Base-by-base conservation (phyloP, 2,329 filamentous ascomycete genomes). In the Penicillium fuscoglaucum region DNA sequence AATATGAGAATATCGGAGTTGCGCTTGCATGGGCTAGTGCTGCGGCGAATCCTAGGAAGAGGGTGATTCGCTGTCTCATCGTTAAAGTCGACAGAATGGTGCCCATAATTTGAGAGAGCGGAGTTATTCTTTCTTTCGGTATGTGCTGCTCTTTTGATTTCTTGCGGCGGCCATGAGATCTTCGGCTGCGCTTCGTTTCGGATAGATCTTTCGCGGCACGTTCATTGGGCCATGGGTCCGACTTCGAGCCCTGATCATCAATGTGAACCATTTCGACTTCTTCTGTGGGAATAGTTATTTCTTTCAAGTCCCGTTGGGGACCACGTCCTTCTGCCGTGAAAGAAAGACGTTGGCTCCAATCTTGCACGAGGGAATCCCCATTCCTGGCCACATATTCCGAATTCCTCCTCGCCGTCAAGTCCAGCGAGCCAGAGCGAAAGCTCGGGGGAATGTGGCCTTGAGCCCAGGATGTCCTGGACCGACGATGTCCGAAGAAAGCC, bases 1-100 rank as follows among this genome's bases (percentile, higher is more conserved):
- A 80, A 70, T 84, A 91, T 0, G 91, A 88, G 66, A 97, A 97
- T 0, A 85, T 78, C 0, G 92, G 90, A 0, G 88, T 90, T 28
- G 84, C 81, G 4, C 81, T 84, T 4, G 90, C 88, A 47, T 90
- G 86, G 0, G 88, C 66, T 1, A 89, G 66, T 31, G 88, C 86
- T 45, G 83, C 80, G 0, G 83, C n/a, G 10, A 91, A 74, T 1
- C 87, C 90, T 2, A 83, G 54, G 0, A 88, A 29, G 0, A 96
- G 76, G 13, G 84, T 72, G 0, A 83, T 2, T 1, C 83, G 84
- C 13, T 87, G 79, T 7, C 63, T 74, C 52, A 66, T 68, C 1
- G 78, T 76, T 0, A 96, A 76, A 0, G 75, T 80, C 0, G 90
- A 88, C 85, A 90, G 89, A 0, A 96, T 80, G 0, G 90, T 92